Base-by-base conservation (phyloP, 1,284 basidiomycete genomes). In the Mycosarcoma maydis region DNA sequence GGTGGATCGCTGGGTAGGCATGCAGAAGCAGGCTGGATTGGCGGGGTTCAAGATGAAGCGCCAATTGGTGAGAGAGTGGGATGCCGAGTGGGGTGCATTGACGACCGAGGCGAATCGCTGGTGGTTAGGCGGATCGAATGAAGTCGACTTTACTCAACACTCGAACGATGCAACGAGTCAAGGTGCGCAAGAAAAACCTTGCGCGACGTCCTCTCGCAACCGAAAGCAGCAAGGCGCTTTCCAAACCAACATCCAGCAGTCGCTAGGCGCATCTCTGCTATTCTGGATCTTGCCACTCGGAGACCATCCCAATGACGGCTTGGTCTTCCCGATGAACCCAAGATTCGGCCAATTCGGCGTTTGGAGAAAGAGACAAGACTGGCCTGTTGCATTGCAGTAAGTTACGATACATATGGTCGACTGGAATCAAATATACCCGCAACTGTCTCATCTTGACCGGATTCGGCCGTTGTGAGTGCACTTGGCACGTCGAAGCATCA, bases 91-190 rank as follows among this genome's bases (percentile, higher is more conserved):
- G 91, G 92, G 92, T 0, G 76, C 83, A 23, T 84, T 89, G 2
- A 85, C 85, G 6, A 86, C 82, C 20, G 91, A 94, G 76, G 92
- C 90, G 0, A 90, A 94, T 79, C 82, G 92, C 4, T 95, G 92
- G 92, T 94, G 90, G 90, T 82, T 89, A 32, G 92, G 58, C 2
- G 52, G 47, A 11, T 23, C 32, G 6, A 23, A 47, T 8, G 73
- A 77, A 43, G 32, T 56, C 2, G 26, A 36, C 0, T 41, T 40
- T 5, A n/a, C n/a, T n/a, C n/a, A n/a, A n/a, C n/a, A n/a, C n/a
- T n/a, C n/a, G n/a, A n/a, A n/a, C n/a, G n/a, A n/a, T n/a, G n/a
- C n/a, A n/a, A n/a, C n/a, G n/a, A n/a, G n/a, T n/a, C n/a, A n/a
- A n/a, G 51, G n/a, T 10, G 41, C 32, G 14, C 30, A 49, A 13